Evolutionary conservation across 768 basidiomycete species (phyloP).

Genomic region (Boletus pseudo-olivaceus): DNA sequence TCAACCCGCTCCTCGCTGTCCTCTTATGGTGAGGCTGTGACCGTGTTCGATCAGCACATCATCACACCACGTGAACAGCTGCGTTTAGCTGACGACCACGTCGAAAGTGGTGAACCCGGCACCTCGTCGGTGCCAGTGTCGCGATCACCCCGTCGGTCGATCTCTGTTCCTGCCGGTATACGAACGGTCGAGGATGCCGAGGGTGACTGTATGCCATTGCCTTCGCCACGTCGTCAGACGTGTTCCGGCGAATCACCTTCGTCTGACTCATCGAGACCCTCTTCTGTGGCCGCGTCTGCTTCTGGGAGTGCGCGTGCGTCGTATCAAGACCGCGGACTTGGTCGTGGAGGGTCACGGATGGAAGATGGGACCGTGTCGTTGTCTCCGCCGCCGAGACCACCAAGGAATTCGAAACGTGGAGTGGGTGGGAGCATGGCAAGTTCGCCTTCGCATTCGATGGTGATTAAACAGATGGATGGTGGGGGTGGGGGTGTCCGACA

Average conservation of each 20-base stretch:
- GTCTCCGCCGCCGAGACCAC: slow-evolving; percentile 29
- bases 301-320: slow-evolving; percentile 42
- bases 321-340: slow-evolving; percentile 8
- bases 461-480: background rate
- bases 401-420: slow-evolving; percentile 15
- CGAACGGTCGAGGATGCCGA: slow-evolving; percentile 6
- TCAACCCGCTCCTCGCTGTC: slow-evolving; percentile 55
- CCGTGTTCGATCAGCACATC: slow-evolving; percentile 42
- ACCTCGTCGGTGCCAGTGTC: background rate
- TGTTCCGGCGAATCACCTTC: slow-evolving; percentile 21
- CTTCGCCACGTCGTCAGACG: slow-evolving; percentile 10
- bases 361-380: slow-evolving; percentile 22
- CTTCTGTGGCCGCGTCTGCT: slow-evolving; percentile 34
- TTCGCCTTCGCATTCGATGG: slow-evolving; percentile 7
- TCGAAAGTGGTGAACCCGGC: background rate
- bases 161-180: slow-evolving; percentile 17
- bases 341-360: slow-evolving; percentile 5
- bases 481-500: background rate
- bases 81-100: slow-evolving; percentile 33
- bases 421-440: background rate
- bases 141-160: slow-evolving; percentile 17
- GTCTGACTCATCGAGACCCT: slow-evolving; percentile 41
- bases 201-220: slow-evolving; percentile 2
- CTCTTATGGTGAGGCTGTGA: slow-evolving; percentile 44
- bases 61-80: slow-evolving; percentile 54